A percentile compares a stretch with the other conserved stretches of the same genome.
Conservation (phyloP, 371 early-diverging fungal species). For the Mortierella sp. region DNA sequence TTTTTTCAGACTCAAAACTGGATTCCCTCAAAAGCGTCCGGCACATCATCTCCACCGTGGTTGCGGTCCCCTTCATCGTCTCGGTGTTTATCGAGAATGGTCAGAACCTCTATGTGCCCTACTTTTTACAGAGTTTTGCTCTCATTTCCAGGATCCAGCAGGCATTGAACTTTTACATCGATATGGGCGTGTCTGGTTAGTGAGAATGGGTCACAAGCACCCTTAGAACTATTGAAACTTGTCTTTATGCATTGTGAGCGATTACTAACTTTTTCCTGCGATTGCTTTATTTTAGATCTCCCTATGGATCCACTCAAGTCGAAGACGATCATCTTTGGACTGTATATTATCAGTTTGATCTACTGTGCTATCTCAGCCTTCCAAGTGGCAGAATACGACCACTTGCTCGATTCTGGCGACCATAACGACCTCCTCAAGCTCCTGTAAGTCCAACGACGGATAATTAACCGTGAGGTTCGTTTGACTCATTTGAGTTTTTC, state of each 20-base stretch:
- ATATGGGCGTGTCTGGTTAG: slow-evolving; percentile 61
- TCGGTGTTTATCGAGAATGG: slow-evolving; percentile 60
- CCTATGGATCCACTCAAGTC: slow-evolving; percentile 72
- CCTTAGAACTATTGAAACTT: background rate
- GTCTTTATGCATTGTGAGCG: background rate
- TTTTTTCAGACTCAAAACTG: slow-evolving; percentile 63
- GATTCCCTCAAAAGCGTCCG: slow-evolving; percentile 24
- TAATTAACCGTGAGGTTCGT: background rate
- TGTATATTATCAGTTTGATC: slow-evolving; percentile 71
- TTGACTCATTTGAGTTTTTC: background rate
- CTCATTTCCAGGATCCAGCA: slow-evolving; percentile 72
- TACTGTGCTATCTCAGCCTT: slow-evolving; percentile 82
- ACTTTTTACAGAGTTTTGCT: slow-evolving; percentile 73
- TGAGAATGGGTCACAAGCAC: background rate
- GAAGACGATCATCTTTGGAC: slow-evolving; percentile 71
- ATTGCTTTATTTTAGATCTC: slow-evolving; percentile 47
- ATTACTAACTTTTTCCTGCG: background rate
- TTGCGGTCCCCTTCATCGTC: slow-evolving; percentile 48
- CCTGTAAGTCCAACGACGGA: slow-evolving; percentile 29
- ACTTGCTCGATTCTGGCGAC: slow-evolving; percentile 65
- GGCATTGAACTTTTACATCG: slow-evolving; percentile 72
- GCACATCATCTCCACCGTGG: slow-evolving; percentile 26
- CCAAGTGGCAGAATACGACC: slow-evolving; percentile 79
- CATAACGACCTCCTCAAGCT: slow-evolving; percentile 69
- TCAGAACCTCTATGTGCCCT: slow-evolving; percentile 73